Evolutionary conservation across 768 basidiomycete genomes (phyloP).

Genomic region (Psilocybe cyanescens): DNA sequence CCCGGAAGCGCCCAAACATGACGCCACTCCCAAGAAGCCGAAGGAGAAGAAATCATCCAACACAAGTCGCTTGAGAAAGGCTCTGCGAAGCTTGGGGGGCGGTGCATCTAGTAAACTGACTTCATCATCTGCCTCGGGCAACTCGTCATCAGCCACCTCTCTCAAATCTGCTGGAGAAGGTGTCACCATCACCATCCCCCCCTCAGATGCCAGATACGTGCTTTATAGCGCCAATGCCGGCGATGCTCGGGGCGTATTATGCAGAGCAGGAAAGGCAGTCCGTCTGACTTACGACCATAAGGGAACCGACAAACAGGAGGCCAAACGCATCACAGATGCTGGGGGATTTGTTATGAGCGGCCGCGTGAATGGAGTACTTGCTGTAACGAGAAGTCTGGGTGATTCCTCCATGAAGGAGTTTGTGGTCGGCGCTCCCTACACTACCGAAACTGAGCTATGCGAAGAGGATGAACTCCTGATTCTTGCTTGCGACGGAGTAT

Average conservation of each 20-base stretch:
- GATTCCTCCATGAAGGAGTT: constrained; percentile 99
- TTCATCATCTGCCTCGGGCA: constrained; percentile 37
- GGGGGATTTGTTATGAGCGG: constrained; percentile 99
- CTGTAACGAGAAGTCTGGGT: constrained; percentile 94
- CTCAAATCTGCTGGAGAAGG: constrained; percentile 34
- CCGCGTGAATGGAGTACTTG: constrained; percentile 95
- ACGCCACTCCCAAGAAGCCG: constrained; percentile 31
- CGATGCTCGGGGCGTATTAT: constrained; percentile 93
- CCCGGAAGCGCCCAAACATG: constrained; percentile 33
- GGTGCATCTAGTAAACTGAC: constrained; percentile 32
- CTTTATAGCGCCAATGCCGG: constrained; percentile 97
- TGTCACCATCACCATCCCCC: constrained; percentile 44
- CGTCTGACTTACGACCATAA: constrained; percentile 99
- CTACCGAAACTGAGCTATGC: constrained; percentile 93
- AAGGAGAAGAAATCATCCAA: constrained; percentile 50
- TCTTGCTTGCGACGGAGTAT: constrained; percentile 95
- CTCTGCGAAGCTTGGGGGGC: constrained; percentile 51
- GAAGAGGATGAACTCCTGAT: constrained; percentile 94
- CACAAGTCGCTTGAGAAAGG: constrained; percentile 57
- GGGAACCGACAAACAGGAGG: constrained; percentile 95
- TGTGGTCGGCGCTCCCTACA: constrained; percentile 97
- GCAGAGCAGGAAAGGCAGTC: constrained; percentile 87
- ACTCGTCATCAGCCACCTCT: constrained; percentile 35
- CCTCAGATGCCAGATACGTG: constrained; percentile 64
- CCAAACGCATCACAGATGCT: constrained; percentile 96